A percentile compares a stretch with the other conserved stretches of the same genome.
These are phyloP conservation scores for Butyriboletus appendiculatus DNA, from an alignment of 1,284 basidiomycete species.

Conservation along the genomic window DNA sequence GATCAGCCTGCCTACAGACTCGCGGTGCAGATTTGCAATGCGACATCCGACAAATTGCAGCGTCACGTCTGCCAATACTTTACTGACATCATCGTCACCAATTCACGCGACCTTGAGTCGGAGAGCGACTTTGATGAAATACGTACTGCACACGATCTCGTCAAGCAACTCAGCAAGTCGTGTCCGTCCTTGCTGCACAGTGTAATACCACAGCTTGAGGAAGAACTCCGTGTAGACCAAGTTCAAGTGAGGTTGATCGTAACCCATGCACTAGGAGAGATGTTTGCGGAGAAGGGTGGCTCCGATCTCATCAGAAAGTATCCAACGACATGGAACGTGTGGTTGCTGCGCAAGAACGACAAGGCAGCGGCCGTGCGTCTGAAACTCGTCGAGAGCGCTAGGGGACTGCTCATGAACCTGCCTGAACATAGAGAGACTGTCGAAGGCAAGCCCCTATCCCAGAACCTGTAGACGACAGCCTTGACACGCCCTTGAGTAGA, in stretches of 20 bases:
- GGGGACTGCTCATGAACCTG: slow-evolving; percentile 63
- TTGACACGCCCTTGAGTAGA: slow-evolving; percentile 43
- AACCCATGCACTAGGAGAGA: slow-evolving; percentile 84
- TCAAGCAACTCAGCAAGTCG: slow-evolving; percentile 81
- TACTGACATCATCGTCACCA: slow-evolving; percentile 79
- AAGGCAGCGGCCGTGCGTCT: slow-evolving; percentile 72
- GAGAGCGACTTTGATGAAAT: slow-evolving; percentile 68
- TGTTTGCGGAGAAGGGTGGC: slow-evolving; percentile 82
- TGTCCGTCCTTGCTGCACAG: slow-evolving; percentile 85
- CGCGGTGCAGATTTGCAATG: slow-evolving; percentile 88
- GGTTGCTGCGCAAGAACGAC: slow-evolving; percentile 84
- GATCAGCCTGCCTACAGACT: slow-evolving; percentile 82
- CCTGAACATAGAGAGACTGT: slow-evolving; percentile 69
- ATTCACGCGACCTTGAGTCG: slow-evolving; percentile 56
- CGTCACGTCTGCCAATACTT: slow-evolving; percentile 91
- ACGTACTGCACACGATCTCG: slow-evolving; percentile 78
- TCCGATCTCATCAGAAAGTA: slow-evolving; percentile 79
- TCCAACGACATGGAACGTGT: slow-evolving; percentile 83
- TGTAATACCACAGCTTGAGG: slow-evolving; percentile 92
- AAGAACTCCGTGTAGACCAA: slow-evolving; percentile 84
- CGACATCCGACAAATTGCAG: slow-evolving; percentile 84
- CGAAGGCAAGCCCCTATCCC: slow-evolving; percentile 53
- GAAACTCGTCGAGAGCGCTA: slow-evolving; percentile 76
- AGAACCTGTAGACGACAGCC: neutral
- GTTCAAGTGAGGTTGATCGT: slow-evolving; percentile 74